These are phyloP conservation scores for Globisporangium barbulae DNA, from an alignment of 352 stramenopile genomes.

Conservation along the genomic window DNA sequence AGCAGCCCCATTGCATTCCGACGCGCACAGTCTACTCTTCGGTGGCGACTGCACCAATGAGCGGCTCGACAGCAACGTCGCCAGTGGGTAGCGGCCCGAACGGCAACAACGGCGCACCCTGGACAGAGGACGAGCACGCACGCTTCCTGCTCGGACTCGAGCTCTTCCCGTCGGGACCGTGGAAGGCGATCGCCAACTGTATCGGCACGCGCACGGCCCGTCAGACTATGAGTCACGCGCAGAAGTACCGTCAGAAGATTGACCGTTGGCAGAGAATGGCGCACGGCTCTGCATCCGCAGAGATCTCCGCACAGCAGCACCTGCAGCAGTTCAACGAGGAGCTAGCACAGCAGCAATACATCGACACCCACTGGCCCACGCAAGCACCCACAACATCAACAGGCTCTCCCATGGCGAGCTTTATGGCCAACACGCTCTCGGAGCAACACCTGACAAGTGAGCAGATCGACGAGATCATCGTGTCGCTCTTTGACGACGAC, in stretches of 20 bases:
- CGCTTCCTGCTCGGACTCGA: slow-evolving; percentile 46
- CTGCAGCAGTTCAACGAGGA: not conserved
- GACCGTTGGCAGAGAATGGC: too few relatives aligned
- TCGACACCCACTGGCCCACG: not conserved
- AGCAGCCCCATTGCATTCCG: slow-evolving; percentile 29
- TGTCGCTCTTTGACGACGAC: slow-evolving; percentile 7
- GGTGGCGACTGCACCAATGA: not conserved
- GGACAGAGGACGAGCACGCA: slow-evolving; percentile 47
- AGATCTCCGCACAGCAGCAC: not conserved
- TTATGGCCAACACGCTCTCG: slow-evolving; percentile 1
- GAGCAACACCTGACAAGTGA: slow-evolving; percentile 11
- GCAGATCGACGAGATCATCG: slow-evolving; percentile 13
- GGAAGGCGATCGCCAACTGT: slow-evolving; percentile 40
- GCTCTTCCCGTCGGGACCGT: slow-evolving; percentile 41
- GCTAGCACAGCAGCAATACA: not conserved
- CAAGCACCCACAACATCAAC: not conserved
- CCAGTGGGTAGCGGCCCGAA: not conserved
- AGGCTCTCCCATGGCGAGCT: not conserved
- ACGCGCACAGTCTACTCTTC: slow-evolving; percentile 6
- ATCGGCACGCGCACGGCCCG: slow-evolving; percentile 44
- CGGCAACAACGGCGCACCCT: slow-evolving; percentile 21
- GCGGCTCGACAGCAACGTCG: not conserved
- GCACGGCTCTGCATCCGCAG: too few relatives aligned
- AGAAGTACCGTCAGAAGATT: slow-evolving; percentile 59
- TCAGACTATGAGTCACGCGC: slow-evolving; percentile 55